phyloP scores from a whole-genome alignment of 495 filamentous ascomycete species.

The Penicillium canariense region DNA sequence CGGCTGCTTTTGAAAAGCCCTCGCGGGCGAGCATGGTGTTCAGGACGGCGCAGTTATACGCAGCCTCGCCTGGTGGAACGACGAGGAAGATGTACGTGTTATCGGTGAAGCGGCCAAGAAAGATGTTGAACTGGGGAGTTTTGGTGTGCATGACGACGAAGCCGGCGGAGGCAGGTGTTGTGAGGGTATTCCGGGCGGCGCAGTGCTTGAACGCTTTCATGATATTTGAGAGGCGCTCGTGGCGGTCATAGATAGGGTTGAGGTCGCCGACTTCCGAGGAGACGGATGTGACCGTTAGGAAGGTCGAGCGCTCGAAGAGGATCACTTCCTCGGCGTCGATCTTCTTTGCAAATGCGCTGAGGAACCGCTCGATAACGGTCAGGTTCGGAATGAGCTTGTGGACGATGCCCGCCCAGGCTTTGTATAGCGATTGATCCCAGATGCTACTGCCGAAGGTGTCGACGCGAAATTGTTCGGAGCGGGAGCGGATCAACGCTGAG shows the following conservation, averaged over 20 bases:
- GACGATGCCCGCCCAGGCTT: slow-evolving; percentile 95
- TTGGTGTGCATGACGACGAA: slow-evolving; percentile 68
- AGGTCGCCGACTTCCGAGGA: slow-evolving; percentile 65
- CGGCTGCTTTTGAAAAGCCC: slow-evolving; percentile 61
- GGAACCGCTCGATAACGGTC: slow-evolving; percentile 79
- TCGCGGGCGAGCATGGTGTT: slow-evolving; percentile 83
- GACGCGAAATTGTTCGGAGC: slow-evolving; percentile 67
- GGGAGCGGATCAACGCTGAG: slow-evolving; percentile 65
- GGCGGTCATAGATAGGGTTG: slow-evolving; percentile 88
- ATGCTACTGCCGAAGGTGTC: slow-evolving; percentile 89
- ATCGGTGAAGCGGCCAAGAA: slow-evolving; percentile 87
- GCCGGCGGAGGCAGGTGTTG: slow-evolving; percentile 51
- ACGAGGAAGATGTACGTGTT: slow-evolving; percentile 95
- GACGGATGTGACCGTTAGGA: slow-evolving; percentile 87
- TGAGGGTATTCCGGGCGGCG: slow-evolving; percentile 56
- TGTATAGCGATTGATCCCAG: slow-evolving; percentile 98
- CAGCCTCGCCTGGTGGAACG: slow-evolving; percentile 80
- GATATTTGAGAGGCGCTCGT: slow-evolving; percentile 92
- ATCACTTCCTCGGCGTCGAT: slow-evolving; percentile 93
- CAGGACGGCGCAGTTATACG: slow-evolving; percentile 82
- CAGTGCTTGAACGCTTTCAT: slow-evolving; percentile 96
- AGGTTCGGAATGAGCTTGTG: slow-evolving; percentile 95
- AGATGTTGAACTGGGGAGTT: slow-evolving; percentile 79
- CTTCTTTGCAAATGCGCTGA: slow-evolving; percentile 70
- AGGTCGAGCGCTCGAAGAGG: slow-evolving; percentile 92